phyloP scores from a whole-genome alignment of 306 rosid species.

The Trifolium pratense region DNA sequence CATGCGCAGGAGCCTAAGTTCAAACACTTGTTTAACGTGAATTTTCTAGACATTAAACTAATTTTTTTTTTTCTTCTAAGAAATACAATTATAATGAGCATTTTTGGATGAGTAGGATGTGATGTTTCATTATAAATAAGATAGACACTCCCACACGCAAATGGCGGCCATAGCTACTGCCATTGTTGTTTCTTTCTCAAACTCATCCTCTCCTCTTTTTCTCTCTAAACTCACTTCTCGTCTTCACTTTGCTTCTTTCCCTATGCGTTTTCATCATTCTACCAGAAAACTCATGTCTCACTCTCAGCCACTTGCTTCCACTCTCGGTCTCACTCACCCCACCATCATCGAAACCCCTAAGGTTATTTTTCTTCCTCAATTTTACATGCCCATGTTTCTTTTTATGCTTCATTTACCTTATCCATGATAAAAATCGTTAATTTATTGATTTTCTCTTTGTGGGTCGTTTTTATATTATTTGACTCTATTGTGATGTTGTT shows the following conservation, averaged over 20 bases:
- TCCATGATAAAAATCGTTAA: background rate
- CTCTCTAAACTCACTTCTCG: constrained; percentile 48
- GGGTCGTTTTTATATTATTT: constrained; percentile 9
- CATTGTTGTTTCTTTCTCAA: constrained; percentile 40
- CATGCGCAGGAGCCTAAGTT: too few relatives aligned
- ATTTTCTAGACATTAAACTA: too few relatives aligned
- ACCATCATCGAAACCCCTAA: constrained; percentile 56
- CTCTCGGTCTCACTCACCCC: constrained; percentile 92
- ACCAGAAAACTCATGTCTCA: constrained; percentile 75
- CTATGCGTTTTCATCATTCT: constrained; percentile 41
- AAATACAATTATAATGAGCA: too few relatives aligned
- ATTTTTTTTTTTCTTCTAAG: too few relatives aligned
- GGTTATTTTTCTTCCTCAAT: constrained; percentile 45
- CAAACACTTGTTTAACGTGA: too few relatives aligned
- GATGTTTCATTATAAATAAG: constrained; percentile 59
- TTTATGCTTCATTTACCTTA: background rate
- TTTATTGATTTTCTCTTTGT: constrained; percentile 23
- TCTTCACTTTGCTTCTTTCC: constrained; percentile 49
- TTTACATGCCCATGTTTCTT: constrained; percentile 16
- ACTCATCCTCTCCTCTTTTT: constrained; percentile 49
- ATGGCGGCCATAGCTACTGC: constrained; percentile 66
- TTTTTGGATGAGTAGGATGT: background rate
- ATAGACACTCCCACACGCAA: constrained; percentile 35
- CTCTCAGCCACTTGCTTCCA: constrained; percentile 69
- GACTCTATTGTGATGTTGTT: background rate